Conservation (phyloP, 1,139 yeast genomes). For the Candida tropicalis region DNA sequence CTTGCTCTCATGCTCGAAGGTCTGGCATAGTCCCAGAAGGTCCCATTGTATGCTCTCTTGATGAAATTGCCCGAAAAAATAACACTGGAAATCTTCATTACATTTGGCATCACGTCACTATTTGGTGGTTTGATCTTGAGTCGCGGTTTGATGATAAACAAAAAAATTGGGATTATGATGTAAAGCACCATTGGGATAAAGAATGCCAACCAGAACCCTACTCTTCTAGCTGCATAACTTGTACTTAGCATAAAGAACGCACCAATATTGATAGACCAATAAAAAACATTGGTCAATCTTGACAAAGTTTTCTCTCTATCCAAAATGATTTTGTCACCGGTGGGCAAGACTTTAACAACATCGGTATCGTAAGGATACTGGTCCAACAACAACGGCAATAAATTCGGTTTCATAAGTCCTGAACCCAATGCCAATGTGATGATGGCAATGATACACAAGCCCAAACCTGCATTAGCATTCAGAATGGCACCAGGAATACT, state of each 20-base stretch:
- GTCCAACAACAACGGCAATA: conserved; percentile 54
- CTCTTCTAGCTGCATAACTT: conserved; percentile 65
- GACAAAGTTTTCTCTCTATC: conserved; percentile 74
- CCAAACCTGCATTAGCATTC: conserved; percentile 34
- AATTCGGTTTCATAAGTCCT: conserved; percentile 54
- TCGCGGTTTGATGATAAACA: conserved; percentile 38
- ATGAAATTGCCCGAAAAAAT: conserved; percentile 26
- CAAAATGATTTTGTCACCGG: conserved; percentile 68
- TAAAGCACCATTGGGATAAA: conserved; percentile 58
- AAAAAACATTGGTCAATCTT: conserved; percentile 75
- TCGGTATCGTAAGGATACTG: conserved; percentile 57
- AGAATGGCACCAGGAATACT: conserved; percentile 40
- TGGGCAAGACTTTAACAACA: conserved; percentile 57
- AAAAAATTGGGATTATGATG: conserved; percentile 48
- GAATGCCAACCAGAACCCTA: conserved; percentile 81
- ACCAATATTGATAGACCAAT: conserved; percentile 81
- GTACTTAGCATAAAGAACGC: conserved; percentile 79
- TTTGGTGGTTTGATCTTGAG: conserved; percentile 44
- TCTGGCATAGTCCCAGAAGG: conserved; percentile 58
- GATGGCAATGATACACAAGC: conserved; percentile 39
- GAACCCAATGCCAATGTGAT: conserved; percentile 45
- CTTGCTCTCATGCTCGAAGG: conserved; percentile 51
- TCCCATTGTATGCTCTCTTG: conserved; percentile 31
- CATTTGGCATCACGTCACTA: conserved; percentile 51
- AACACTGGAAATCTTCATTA: conserved; percentile 28